Evolutionary conservation across 1,284 basidiomycete species (phyloP).

Genomic region (Cryptococcus sp.): DNA sequence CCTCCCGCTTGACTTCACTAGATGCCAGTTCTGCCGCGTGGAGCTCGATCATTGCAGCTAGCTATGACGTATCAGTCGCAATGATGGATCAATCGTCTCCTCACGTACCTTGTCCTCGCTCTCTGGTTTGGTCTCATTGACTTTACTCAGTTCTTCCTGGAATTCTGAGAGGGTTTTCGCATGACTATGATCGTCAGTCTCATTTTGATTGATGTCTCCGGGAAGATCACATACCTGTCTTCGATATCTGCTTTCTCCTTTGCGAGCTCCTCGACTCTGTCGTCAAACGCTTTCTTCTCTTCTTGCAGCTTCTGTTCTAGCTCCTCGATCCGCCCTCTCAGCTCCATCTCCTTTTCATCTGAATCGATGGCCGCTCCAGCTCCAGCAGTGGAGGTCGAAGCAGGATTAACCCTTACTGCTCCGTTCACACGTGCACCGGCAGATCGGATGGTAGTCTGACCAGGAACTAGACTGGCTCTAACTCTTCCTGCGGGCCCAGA

Average conservation of each 20-base stretch:
- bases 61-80: too few species aligned
- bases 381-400: neutral
- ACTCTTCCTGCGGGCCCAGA: too few species aligned
- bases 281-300: slow-evolving; percentile 18
- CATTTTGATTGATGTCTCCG: neutral
- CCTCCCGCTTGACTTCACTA: too few species aligned
- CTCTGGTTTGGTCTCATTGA: neutral
- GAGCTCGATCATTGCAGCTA: slow-evolving; percentile 7
- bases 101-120: neutral
- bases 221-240: slow-evolving; percentile 18
- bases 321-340: neutral
- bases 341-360: neutral
- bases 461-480: too few species aligned
- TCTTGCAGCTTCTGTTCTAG: slow-evolving; percentile 7
- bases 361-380: neutral
- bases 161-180: neutral
- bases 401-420: neutral
- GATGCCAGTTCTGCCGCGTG: slow-evolving; percentile 7
- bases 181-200: neutral
- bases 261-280: slow-evolving; percentile 14
- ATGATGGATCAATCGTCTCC: too few species aligned
- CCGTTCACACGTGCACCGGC: too few species aligned
- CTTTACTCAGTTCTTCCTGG: neutral
- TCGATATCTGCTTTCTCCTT: slow-evolving; percentile 23
- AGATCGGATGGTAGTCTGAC: too few species aligned